Base-by-base conservation (phyloP, 495 filamentous ascomycete genomes). In the Stereocaulon alpinum region DNA sequence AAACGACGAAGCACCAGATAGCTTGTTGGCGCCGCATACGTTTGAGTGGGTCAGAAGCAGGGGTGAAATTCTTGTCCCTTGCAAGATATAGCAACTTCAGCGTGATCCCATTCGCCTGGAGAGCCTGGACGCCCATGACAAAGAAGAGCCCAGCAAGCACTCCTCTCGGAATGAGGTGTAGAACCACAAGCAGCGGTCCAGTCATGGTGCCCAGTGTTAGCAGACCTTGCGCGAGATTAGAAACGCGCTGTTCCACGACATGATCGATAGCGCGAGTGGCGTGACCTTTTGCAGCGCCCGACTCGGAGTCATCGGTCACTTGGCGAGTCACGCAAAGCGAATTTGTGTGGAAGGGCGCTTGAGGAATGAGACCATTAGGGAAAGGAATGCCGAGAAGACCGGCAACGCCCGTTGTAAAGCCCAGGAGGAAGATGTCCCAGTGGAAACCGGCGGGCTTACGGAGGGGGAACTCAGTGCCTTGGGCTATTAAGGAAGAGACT, bases 391-490 rank as follows among this genome's bases (percentile, higher is more conserved):
- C 92, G 22, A 96, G 75, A 10, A 97, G 72, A 7, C 91, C 92
- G 17, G 86, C 85, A 18, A 96, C 71, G 56, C 86, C 86, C 0
- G 91, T 95, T 4, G 92, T 96, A 14, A 90, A 73, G 15, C 92
- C 92, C 2, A 96, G 83, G 30, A 96, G 82, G 77, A 93, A 96
- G 52, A 96, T 68, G 65, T 96, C 91, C 91, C 91, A 96, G 75
- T 96, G 91, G 69, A 96, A 96, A 11, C 91, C 91, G 37, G 90
- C 89, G 6, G 92, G 92, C 64, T 97, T 97, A 14, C 80, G 79
- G 22, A 96, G 80, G 2, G 92, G 92, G 66, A 95, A 97, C 65
- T 96, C 87, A 44, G 85, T 94, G 47, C 88, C 92, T 71, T 96
- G 92, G 9, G 90, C 90, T 49, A 92, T 95, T 55, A 97, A 82